Evolutionary conservation across 1,139 yeast genomes (phyloP), one percentile per base, ranked within the genome.

Genomic region (Pichia terricola): DNA sequence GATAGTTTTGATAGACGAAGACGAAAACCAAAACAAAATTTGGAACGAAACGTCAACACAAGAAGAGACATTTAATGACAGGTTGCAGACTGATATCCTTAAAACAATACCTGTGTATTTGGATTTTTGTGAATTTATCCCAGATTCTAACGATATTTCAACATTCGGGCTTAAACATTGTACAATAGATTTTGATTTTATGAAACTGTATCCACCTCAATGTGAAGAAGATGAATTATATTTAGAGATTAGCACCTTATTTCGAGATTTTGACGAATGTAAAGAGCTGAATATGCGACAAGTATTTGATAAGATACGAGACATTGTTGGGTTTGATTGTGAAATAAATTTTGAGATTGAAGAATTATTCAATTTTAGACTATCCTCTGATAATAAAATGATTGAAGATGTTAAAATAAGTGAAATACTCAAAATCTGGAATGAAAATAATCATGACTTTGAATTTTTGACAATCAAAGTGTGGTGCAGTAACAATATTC

Each of bases 351-450:
- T 30, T 11, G 10, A 30, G 11, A 46, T 54, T 67, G 41, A 58
- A 58, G 30, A 26, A 2, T 7, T 37, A 26, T 11, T 39, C 28
- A 31, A 27, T 31, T 30, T 30, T 30, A 8, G 11, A 30, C 33
- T 8, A 30, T 8, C 33, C 11, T 8, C 33, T 30, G 33, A 30
- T 8, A 30, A 8, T 11, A 51, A 65, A 1, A 64, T 65, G 48
- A 56, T 69, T 10, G 46, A 58, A 28, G 63, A 63, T 34, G 51
- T 69, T 5, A 56, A 58, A 0, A 46, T 72, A 22, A 53, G 53
- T 26, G 73, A 69, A 47, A 60, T 8, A 7, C 53, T 70, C 31
- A 55, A 57, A 16, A 51, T 52, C 4, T 49, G 48, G 11, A 41
- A 47, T 16, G 45, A 47, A n/a, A 47, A 47, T 35, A 37, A 45